phyloP scores from a whole-genome alignment of 129 eudicot species.

The Oenanthe sinensis region DNA sequence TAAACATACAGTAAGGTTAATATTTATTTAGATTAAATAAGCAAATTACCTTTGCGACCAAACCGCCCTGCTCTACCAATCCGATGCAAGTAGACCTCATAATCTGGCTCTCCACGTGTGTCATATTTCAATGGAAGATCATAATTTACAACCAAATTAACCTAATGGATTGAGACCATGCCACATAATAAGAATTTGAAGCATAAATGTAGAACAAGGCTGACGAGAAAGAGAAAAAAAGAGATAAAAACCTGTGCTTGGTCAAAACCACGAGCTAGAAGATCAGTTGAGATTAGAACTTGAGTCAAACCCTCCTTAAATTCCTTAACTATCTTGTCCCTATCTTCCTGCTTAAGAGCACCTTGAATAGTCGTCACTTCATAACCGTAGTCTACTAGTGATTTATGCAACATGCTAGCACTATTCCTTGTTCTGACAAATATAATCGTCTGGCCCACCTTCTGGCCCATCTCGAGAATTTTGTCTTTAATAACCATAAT shows the following conservation, averaged over 20 bases:
- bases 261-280: constrained; percentile 90
- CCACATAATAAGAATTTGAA: background rate
- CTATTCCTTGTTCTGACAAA: constrained; percentile 55
- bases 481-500: constrained; percentile 49
- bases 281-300: constrained; percentile 78
- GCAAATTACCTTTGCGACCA: constrained; percentile 73
- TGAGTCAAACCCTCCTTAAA: constrained; percentile 74
- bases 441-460: constrained; percentile 68
- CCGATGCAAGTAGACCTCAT: constrained; percentile 73
- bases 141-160: constrained; percentile 78
- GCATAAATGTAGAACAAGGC: background rate
- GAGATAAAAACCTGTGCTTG: constrained; percentile 47
- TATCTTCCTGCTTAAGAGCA: constrained; percentile 50
- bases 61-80: constrained; percentile 89
- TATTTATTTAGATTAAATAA: background rate
- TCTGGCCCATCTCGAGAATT: constrained; percentile 60
- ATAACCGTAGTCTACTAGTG: constrained; percentile 49
- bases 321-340: constrained; percentile 80
- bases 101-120: constrained; percentile 46
- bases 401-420: constrained; percentile 47
- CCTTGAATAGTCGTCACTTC: constrained; percentile 85
- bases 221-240: background rate
- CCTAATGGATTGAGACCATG: constrained; percentile 25
- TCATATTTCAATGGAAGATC: constrained; percentile 54
- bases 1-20: background rate